phyloP scores from a whole-genome alignment of 1,284 basidiomycete species.

The Microbotryomycetes sp. region DNA sequence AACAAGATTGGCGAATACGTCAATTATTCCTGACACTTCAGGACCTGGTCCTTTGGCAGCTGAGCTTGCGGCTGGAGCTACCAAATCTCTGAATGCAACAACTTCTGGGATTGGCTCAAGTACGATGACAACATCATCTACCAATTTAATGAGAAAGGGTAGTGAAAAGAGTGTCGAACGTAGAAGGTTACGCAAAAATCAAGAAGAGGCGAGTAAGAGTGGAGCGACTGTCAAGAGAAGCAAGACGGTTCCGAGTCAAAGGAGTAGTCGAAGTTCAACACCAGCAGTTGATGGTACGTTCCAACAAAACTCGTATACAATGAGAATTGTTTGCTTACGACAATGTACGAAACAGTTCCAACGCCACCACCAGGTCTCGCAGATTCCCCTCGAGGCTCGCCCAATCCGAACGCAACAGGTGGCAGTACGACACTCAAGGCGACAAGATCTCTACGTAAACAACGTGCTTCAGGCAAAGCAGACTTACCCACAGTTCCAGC shows the following conservation, averaged over 20 bases:
- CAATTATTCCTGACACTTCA: neutral
- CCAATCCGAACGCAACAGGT: neutral
- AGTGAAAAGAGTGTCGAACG: conserved; percentile 34
- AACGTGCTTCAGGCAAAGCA: neutral
- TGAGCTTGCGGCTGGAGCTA: neutral
- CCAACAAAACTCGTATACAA: too few relatives aligned
- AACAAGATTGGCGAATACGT: neutral
- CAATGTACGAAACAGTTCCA: neutral
- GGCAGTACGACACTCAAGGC: neutral
- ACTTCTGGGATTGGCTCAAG: neutral
- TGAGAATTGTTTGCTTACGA: neutral
- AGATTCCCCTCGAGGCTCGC: neutral
- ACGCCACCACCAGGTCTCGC: neutral
- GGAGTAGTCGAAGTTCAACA: neutral
- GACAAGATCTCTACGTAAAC: neutral
- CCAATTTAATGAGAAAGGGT: conserved; percentile 19
- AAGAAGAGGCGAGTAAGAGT: conserved; percentile 12
- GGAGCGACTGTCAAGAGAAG: conserved; percentile 29
- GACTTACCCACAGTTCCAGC: neutral
- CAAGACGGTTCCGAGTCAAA: conserved; percentile 19
- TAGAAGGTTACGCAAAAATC: conserved; percentile 20
- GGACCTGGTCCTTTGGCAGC: neutral
- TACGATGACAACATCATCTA: neutral
- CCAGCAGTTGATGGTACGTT: neutral
- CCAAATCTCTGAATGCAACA: too few relatives aligned